Base-by-base conservation (phyloP, 345 rosid species). In the Erysimum cheiranthoides region DNA sequence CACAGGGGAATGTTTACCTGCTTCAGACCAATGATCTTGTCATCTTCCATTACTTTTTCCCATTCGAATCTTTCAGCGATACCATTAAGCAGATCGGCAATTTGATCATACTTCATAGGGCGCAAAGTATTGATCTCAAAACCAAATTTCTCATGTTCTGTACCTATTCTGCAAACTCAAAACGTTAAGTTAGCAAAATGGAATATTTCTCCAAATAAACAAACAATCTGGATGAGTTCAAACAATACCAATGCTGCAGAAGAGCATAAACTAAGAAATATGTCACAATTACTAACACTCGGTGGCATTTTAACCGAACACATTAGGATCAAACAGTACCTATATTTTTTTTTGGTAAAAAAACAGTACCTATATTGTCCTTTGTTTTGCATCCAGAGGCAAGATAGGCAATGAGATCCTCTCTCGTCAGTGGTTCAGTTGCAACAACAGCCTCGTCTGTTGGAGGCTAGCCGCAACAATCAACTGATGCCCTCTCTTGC, bases 281-380 rank as follows among this genome's bases (percentile, higher is more conserved):
- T 2, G n/a, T 27, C n/a, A 43, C 13, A 16, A 40, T 18, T 4
- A 16, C 6, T n/a, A 70, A 14, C 5, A 3, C 30, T 17, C 18
- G 5, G 32, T 39, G 8, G 2, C 42, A 17, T 21, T 21, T 5
- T 27, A 38, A 45, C 57, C 57, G 5, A 10, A 32, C 8, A 40
- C 17, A 46, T 16, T 0, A n/a, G n/a, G 42, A 75, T 39, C 13
- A 67, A 69, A 66, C 8, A 3, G 58, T 70, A n/a, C n/a, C n/a
- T n/a, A n/a, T n/a, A n/a, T n/a, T n/a, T n/a, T n/a, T n/a, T n/a
- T n/a, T n/a, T n/a, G n/a, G n/a, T n/a, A n/a, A n/a, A n/a, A n/a
- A n/a, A n/a, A n/a, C n/a, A n/a, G n/a, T n/a, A 92, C 98, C 99
- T 95, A 93, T 93, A 95, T n/a, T 87, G 39, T 95, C 99, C 84